Conservation (phyloP, 768 basidiomycete genomes). For the Sistotremastrum suecicum region DNA sequence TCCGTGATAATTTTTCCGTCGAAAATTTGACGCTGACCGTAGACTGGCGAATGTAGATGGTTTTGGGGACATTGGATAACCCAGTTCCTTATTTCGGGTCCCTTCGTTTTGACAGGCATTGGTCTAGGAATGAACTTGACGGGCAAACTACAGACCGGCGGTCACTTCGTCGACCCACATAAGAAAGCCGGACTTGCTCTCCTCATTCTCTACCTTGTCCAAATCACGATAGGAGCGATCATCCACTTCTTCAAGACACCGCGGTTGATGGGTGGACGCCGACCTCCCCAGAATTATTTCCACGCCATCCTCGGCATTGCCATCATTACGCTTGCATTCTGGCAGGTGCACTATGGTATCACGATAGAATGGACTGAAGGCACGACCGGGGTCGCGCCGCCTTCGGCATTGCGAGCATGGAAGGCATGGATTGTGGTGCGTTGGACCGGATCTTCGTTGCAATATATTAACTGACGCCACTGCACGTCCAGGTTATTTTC, state of each 20-base stretch:
- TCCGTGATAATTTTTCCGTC: slow-evolving; percentile 15
- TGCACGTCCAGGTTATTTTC: slow-evolving; percentile 13
- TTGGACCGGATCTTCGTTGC: neutral
- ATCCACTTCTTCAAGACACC: slow-evolving; percentile 39
- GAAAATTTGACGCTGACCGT: neutral
- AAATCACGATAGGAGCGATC: slow-evolving; percentile 32
- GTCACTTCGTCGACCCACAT: slow-evolving; percentile 25
- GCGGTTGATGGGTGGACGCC: slow-evolving; percentile 21
- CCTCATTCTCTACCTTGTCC: slow-evolving; percentile 37
- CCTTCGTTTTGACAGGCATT: slow-evolving; percentile 40
- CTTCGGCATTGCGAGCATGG: slow-evolving; percentile 9
- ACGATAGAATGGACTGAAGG: slow-evolving; percentile 8
- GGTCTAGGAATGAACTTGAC: slow-evolving; percentile 25
- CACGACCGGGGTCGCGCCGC: slow-evolving; percentile 5
- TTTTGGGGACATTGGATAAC: slow-evolving; percentile 34
- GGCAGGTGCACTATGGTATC: slow-evolving; percentile 8
- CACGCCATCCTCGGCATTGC: slow-evolving; percentile 35
- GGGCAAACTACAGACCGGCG: slow-evolving; percentile 1
- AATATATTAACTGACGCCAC: no score
- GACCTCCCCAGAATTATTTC: slow-evolving; percentile 30
- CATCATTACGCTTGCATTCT: slow-evolving; percentile 40
- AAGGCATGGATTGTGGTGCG: slow-evolving; percentile 9
- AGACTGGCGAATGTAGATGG: slow-evolving; percentile 23
- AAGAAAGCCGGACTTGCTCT: slow-evolving; percentile 36
- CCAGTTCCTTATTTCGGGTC: slow-evolving; percentile 35